Percentiles rank a stretch among this genome's conserved stretches.
phyloP scores from a whole-genome alignment of 495 filamentous ascomycete genomes.

The Eremomyces bilateralis region DNA sequence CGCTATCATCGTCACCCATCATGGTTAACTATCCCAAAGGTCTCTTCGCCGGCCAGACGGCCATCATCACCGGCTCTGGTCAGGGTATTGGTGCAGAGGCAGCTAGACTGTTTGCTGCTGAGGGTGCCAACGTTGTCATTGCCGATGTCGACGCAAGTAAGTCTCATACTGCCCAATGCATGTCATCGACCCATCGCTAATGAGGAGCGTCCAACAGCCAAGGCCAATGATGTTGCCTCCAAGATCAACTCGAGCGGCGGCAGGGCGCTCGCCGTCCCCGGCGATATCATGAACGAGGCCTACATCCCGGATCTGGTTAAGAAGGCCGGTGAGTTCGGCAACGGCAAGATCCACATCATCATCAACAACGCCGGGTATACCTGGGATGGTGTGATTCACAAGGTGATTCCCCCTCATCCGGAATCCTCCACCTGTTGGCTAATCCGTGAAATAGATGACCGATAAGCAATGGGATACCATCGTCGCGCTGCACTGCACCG shows the following conservation, averaged over 20 bases:
- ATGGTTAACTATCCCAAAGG: constrained; percentile 65
- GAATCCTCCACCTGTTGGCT: not conserved
- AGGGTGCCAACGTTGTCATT: constrained; percentile 65
- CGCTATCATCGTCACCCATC: constrained; percentile 45
- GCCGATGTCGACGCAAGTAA: constrained; percentile 58
- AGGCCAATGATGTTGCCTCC: constrained; percentile 37
- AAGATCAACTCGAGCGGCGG: constrained; percentile 43
- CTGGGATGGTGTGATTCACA: constrained; percentile 81
- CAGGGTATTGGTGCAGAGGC: constrained; percentile 79
- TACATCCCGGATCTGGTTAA: constrained; percentile 49
- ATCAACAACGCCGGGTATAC: constrained; percentile 82
- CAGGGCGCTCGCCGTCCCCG: constrained; percentile 44
- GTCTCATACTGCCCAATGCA: constrained; percentile 6
- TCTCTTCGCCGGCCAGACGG: constrained; percentile 54
- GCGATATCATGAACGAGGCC: constrained; percentile 45
- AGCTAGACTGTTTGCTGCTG: constrained; percentile 60
- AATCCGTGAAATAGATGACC: constrained; percentile 33
- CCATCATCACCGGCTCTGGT: constrained; percentile 72
- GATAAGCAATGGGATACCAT: constrained; percentile 87
- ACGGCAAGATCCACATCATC: constrained; percentile 70
- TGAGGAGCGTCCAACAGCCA: constrained; percentile 21
- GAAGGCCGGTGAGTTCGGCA: constrained; percentile 54
- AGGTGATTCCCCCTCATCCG: constrained; percentile 24
- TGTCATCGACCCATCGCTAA: not conserved
- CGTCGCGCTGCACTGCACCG: constrained; percentile 55